These are phyloP conservation scores for Jamesozyma piceae DNA, from an alignment of 805 yeast species.

Conservation along the genomic window DNA sequence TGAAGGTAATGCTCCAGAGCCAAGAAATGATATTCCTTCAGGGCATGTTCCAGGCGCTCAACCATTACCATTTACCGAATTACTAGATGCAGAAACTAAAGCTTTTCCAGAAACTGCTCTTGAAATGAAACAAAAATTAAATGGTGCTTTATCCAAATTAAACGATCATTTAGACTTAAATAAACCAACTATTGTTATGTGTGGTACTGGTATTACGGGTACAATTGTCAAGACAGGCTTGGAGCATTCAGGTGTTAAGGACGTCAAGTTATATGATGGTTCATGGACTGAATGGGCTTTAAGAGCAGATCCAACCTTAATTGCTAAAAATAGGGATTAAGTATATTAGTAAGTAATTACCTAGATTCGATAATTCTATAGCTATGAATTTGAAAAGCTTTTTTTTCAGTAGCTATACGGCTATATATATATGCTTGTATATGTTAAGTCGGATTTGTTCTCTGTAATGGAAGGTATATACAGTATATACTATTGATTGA, in stretches of 20 bases:
- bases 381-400: too few relatives aligned
- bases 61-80: constrained; percentile 63
- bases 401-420: too few relatives aligned
- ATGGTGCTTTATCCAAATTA: constrained; percentile 37
- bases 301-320: constrained; percentile 15
- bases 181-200: constrained; percentile 74
- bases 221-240: constrained; percentile 74
- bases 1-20: constrained; percentile 76
- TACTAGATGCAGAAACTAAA: constrained; percentile 42
- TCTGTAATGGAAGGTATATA: too few relatives aligned
- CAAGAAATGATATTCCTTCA: constrained; percentile 75
- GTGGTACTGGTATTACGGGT: constrained; percentile 97
- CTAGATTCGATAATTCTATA: not conserved
- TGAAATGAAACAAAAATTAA: constrained; percentile 34
- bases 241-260: constrained; percentile 41
- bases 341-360: too few relatives aligned
- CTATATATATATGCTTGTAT: too few relatives aligned
- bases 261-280: constrained; percentile 68
- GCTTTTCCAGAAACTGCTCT: constrained; percentile 35
- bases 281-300: constrained; percentile 52
- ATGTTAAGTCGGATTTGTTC: too few relatives aligned
- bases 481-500: too few relatives aligned
- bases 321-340: constrained; percentile 19
- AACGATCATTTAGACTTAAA: constrained; percentile 30
- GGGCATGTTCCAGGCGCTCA: constrained; percentile 84